Evolutionary conservation across 2,329 filamentous ascomycete species (phyloP).

Genomic region (Lanzia echinophila): DNA sequence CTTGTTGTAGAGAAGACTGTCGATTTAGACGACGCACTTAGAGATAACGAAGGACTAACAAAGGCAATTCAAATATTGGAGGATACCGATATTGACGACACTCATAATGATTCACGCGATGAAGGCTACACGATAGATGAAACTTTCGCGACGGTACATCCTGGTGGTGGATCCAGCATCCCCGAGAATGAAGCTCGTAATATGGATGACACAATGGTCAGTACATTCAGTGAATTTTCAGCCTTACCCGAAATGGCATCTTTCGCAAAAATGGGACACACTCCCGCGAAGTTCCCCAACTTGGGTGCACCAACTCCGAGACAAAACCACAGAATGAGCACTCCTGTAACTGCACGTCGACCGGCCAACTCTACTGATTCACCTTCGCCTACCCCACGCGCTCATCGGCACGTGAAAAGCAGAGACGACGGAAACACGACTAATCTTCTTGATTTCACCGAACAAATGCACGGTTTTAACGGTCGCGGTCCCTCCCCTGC

Average conservation of each 20-base stretch:
- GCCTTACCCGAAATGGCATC: constrained; percentile 82
- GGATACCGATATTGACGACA: constrained; percentile 35
- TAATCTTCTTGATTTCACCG: constrained; percentile 82
- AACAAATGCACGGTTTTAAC: constrained; percentile 57
- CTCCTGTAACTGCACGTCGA: constrained; percentile 26
- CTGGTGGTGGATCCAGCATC: constrained; percentile 29
- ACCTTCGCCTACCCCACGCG: constrained; percentile 35
- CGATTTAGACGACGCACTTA: constrained; percentile 45
- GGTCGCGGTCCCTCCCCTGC: constrained; percentile 42
- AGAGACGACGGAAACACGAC: constrained; percentile 51
- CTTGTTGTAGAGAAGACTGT: constrained; percentile 18
- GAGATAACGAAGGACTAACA: constrained; percentile 49
- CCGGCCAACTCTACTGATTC: constrained; percentile 18
- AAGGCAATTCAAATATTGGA: constrained; percentile 58
- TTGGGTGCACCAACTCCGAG: constrained; percentile 33
- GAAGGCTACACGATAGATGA: constrained; percentile 20
- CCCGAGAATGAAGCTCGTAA: constrained; percentile 1
- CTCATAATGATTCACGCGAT: constrained; percentile 21
- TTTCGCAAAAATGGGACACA: constrained; percentile 67
- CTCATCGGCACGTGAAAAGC: constrained; percentile 26
- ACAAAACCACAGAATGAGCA: constrained; percentile 20
- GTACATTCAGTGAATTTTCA: constrained; percentile 71
- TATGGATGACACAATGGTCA: constrained; percentile 31
- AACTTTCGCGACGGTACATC: constrained; percentile 25
- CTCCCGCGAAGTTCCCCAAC: constrained; percentile 47